Conservation (phyloP, 352 stramenopile genomes). For the Detonula confervacea region DNA sequence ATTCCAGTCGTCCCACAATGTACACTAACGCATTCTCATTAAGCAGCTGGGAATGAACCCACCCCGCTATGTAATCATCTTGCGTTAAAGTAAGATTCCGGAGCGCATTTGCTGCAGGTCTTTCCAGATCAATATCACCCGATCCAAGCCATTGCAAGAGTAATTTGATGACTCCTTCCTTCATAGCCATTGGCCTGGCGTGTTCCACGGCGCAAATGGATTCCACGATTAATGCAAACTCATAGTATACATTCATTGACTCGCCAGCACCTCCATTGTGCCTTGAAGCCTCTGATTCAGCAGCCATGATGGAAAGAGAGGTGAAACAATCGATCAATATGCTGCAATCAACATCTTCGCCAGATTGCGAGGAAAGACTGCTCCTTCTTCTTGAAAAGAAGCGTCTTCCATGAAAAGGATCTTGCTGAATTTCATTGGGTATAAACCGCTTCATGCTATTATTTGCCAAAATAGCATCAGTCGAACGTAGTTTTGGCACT, state of each 20-base stretch:
- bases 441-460: slow-evolving; percentile 24
- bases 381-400: slow-evolving; percentile 21
- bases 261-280: slow-evolving; percentile 9
- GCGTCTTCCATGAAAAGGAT: slow-evolving; percentile 10
- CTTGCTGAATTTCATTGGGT: slow-evolving; percentile 4
- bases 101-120: slow-evolving; percentile 58
- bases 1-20: slow-evolving; percentile 56
- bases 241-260: slow-evolving; percentile 21
- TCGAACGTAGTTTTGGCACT: slow-evolving; percentile 27
- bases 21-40: slow-evolving; percentile 64
- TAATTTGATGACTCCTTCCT: slow-evolving; percentile 65
- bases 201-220: slow-evolving; percentile 57
- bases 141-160: slow-evolving; percentile 70
- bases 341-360: slow-evolving; percentile 52
- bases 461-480: slow-evolving; percentile 25
- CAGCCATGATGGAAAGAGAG: slow-evolving; percentile 61
- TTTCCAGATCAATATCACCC: slow-evolving; percentile 47
- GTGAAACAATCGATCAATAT: slow-evolving; percentile 64
- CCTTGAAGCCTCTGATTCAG: slow-evolving; percentile 17
- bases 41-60: slow-evolving; percentile 79
- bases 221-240: slow-evolving; percentile 59
- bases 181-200: slow-evolving; percentile 57
- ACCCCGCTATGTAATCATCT: slow-evolving; percentile 74
- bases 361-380: slow-evolving; percentile 3
- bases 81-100: slow-evolving; percentile 61